Evolutionary conservation across 139 green algal species (phyloP).

Genomic region (Coelastrella sp.): DNA sequence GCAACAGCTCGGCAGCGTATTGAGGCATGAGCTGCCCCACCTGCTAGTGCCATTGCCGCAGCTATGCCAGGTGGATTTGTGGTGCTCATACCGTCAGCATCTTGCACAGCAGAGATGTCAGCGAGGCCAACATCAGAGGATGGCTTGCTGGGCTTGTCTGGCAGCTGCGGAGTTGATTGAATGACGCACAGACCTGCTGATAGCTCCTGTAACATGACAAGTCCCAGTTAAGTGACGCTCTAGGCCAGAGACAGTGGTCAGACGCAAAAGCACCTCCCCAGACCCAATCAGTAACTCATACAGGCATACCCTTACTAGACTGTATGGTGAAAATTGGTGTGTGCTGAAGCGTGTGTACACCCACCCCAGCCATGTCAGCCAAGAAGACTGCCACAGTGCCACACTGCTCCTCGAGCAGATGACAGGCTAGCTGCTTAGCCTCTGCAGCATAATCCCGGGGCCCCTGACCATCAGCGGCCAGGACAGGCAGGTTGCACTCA

Average conservation of each 20-base stretch:
- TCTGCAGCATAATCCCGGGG: conserved; percentile 8
- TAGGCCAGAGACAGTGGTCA: too few species aligned
- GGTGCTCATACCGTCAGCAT: background rate
- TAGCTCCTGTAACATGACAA: conserved; percentile 29
- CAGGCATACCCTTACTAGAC: too few species aligned
- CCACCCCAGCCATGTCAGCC: conserved; percentile 12
- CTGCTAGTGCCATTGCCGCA: background rate
- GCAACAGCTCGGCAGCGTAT: conserved; percentile 20
- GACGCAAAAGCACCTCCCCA: too few species aligned
- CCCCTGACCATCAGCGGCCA: background rate
- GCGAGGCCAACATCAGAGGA: background rate
- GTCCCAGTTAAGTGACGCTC: background rate
- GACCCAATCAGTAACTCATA: too few species aligned
- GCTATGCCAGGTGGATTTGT: background rate
- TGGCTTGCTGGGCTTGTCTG: background rate
- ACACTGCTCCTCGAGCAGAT: conserved; percentile 38
- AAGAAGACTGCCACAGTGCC: conserved; percentile 30
- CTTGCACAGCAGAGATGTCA: background rate
- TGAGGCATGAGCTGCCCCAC: conserved; percentile 28
- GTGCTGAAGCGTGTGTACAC: background rate
- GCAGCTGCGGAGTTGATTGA: background rate
- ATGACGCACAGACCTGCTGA: background rate
- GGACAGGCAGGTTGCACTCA: conserved; percentile 31
- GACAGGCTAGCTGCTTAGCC: conserved; percentile 22
- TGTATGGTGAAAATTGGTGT: too few species aligned